Evolutionary conservation across 129 eudicot species (phyloP), one percentile per base, ranked within the genome.

Genomic region (Kitagawia praeruptora): DNA sequence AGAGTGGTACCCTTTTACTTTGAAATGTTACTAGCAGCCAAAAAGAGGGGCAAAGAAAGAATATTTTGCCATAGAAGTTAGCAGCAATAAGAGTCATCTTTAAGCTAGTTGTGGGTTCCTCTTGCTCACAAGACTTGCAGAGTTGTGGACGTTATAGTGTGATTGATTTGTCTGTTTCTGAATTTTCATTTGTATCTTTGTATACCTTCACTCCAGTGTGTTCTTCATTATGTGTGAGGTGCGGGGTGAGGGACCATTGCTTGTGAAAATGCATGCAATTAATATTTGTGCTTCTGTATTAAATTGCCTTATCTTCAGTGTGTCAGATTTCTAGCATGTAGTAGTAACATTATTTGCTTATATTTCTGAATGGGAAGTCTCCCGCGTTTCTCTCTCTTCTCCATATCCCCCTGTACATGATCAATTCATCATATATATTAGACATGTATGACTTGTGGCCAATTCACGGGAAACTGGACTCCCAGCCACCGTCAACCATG

Each of bases 21-120:
- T 45, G 16, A 16, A 74, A 74, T 74, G 58, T 46, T 27, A 74
- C 61, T 74, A 74, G 46, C 77, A 45, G 56, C 61, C 77, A 74
- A 74, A 74, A 74, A 45, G n/a, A 13, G 38, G 23, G 53, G 38
- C 41, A 14, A 18, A 21, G 77, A 44, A 41, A 73, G 77, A 74
- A 74, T 74, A 74, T 74, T 66, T 74, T 73, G 76, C 38, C 53
- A 73, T 73, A 73, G 76, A 73, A 42, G 76, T 73, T 74, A 46
- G 77, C 61, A 74, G 58, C 77, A 74, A 74, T 46, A 74, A 74
- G 58, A 74, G 40, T 28, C 76, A 44, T 73, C 76, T 73, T 73
- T 46, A 42, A 42, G 76, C 76, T 41, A 23, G 77, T 34, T 74
- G 77, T 46, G 58, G 77, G 77, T 74, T 74, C 77, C 58, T 14